Percentiles rank a stretch among this genome's conserved stretches.
Evolutionary conservation across 495 filamentous ascomycete genomes (phyloP).

Genomic region (Hypoxylon subgilvum): DNA sequence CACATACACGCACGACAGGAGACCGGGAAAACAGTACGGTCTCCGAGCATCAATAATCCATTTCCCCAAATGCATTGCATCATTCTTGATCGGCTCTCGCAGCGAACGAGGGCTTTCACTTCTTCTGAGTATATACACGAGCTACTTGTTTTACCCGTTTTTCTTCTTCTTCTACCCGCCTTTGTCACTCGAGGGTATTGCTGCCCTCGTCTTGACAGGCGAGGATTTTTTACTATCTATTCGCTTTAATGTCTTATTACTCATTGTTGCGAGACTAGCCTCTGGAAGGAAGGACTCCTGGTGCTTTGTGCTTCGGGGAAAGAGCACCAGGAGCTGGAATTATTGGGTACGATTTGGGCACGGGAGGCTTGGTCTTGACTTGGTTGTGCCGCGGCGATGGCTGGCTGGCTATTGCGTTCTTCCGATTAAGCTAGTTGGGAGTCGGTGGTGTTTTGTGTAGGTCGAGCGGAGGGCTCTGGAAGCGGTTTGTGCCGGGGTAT

Average conservation of each 20-base stretch:
- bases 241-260: constrained; percentile 26
- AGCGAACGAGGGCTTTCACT: constrained; percentile 14
- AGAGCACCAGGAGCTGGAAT: constrained; percentile 16
- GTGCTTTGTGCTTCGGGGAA: constrained; percentile 4
- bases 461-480: constrained; percentile 38
- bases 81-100: constrained; percentile 19
- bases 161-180: background rate
- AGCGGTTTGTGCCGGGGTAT: constrained; percentile 14
- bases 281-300: constrained; percentile 15
- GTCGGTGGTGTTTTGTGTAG: background rate
- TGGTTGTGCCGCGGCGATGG: constrained; percentile 18
- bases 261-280: constrained; percentile 34
- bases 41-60: constrained; percentile 6
- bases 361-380: constrained; percentile 20
- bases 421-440: constrained; percentile 14
- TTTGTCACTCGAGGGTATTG: background rate
- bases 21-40: constrained; percentile 37
- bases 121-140: constrained; percentile 27
- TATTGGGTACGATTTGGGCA: background rate
- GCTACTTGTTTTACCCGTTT: constrained; percentile 14
- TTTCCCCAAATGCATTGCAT: too few relatives aligned
- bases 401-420: constrained; percentile 21
- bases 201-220: background rate
- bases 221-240: constrained; percentile 1
- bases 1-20: constrained; percentile 21